Base-by-base conservation (phyloP, 768 basidiomycete genomes). In the Cystofilobasidium macerans region DNA sequence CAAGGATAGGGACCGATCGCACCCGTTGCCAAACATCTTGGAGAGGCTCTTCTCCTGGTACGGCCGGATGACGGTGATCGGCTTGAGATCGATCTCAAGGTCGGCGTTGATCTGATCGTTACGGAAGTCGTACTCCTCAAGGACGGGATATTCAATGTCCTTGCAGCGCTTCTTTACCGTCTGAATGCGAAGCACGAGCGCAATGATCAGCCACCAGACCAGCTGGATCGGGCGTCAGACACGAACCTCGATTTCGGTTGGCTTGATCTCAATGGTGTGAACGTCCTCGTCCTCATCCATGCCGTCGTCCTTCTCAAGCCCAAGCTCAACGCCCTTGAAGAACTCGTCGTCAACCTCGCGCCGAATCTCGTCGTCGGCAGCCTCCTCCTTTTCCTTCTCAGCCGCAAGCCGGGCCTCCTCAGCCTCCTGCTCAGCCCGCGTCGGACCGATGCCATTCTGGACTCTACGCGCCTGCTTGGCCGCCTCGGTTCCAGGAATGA, bases 21-120 rank as follows among this genome's bases (percentile, higher is more conserved):
- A 91, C 89, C 92, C 95, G 75, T 99, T 98, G 61, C 95, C 94
- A 76, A 99, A 99, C 95, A 99, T 99, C 78, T 99, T 99, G 70
- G 90, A 92, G 48, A 99, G 79, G 74, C 89, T 92, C 61, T 95
- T 99, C 78, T 98, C 94, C 76, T 99, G 95, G 77, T 99, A 99
- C 18, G 95, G 91, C 62, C 95, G 83, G 74, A 99, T 95, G 69
- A 94, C 87, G 2, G 95, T 98, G 40, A 91, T 88, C 3, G 95
- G 95, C 75, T 99, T 99, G 62, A 99, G 83, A 76, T 99, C 95
- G 65, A 99, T 99, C 74, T 99, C 95, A 53, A 99, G 81, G 76
- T 97, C 94, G 33, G 95, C 83, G 74, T 99, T 99, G 70, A 92
- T 79, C 0, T 89, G 91, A 75, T 99, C 95, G 73, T 98, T 94